Percentiles rank a stretch among this genome's conserved stretches.
These are phyloP conservation scores for Jamesozyma gamospora DNA, from an alignment of 805 yeast genomes.

Conservation along the genomic window DNA sequence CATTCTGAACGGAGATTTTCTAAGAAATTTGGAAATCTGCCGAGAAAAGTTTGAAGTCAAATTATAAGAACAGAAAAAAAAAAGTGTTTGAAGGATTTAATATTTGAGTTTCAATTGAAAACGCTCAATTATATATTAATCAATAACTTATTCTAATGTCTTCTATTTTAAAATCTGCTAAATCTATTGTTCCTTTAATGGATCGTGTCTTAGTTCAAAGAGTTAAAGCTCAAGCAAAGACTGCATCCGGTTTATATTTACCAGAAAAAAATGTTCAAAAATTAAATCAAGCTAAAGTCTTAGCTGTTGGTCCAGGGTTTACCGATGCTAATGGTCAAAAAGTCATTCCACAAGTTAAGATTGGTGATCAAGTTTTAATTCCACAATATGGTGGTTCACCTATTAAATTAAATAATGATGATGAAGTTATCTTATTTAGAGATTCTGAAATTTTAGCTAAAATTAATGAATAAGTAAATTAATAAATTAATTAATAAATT, in stretches of 20 bases:
- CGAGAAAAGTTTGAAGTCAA: too few species aligned
- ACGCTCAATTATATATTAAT: too few species aligned
- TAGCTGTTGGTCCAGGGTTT: conserved; percentile 93
- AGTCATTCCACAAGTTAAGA: conserved; percentile 62
- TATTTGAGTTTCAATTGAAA: neutral
- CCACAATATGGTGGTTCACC: conserved; percentile 91
- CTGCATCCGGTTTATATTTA: conserved; percentile 85
- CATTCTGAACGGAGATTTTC: too few species aligned
- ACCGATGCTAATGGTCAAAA: conserved; percentile 65
- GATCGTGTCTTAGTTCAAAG: conserved; percentile 97
- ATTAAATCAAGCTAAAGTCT: conserved; percentile 81
- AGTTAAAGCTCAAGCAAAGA: conserved; percentile 79
- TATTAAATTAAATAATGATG: conserved; percentile 80
- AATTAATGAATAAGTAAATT: conserved; percentile 42
- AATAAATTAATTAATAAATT: neutral
- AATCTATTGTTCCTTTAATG: conserved; percentile 81
- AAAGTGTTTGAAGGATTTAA: neutral
- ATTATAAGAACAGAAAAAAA: too few species aligned
- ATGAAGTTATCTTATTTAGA: conserved; percentile 66
- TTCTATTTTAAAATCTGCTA: conserved; percentile 68
- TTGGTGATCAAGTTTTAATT: conserved; percentile 90
- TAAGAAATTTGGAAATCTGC: too few species aligned
- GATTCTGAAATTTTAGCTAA: conserved; percentile 94
- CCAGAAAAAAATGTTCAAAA: conserved; percentile 96
- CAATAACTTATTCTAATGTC: conserved; percentile 31